Base-by-base conservation (phyloP, 805 yeast genomes). In the Torulaspora delbrueckii region DNA sequence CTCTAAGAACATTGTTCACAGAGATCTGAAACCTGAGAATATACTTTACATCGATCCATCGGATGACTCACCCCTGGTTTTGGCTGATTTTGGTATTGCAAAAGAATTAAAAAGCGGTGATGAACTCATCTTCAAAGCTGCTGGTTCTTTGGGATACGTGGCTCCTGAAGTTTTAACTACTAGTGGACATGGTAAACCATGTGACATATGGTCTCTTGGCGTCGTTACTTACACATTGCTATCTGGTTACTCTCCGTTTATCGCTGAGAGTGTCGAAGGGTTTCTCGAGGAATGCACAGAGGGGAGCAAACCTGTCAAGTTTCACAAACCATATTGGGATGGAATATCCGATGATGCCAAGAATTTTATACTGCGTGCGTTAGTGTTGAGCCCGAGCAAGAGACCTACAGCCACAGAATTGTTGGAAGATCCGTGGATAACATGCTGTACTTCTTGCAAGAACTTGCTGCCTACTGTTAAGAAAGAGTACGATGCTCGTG, bases 41-140 rank as follows among this genome's bases (percentile, higher is more conserved):
- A 76, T 91, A 38, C 73, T 91, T 39, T 90, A 87, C 61, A 67
- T 86, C 40, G 69, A 70, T 6, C 61, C 65, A 4, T 78, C 72
- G n/a, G 76, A 72, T 10, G 74, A 81, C 50, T 82, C 95, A 7
- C 81, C 78, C 44, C 73, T 91, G 28, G 96, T 90, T 8, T 72
- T 91, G 52, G 96, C 97, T 1, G 99, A 91, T 68, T 91, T 91
- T 66, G 99, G 99, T 40, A 93, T 91, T 51, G 96, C 98, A 27
- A 87, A 87, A 64, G 76, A 78, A 56, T 69, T 91, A 52, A 72
- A 74, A 47, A 65, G 73, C 9, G 74, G 79, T 3, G 76, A 79
- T 54, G 87, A 84, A 45, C 69, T 78, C 48, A 71, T 87, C 48
- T 79, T 75, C 26, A 71, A 83, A 18, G 82, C 86, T 34, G 96